Base-by-base conservation (phyloP, 1,284 basidiomycete species). In the Blastosporella zonata region DNA sequence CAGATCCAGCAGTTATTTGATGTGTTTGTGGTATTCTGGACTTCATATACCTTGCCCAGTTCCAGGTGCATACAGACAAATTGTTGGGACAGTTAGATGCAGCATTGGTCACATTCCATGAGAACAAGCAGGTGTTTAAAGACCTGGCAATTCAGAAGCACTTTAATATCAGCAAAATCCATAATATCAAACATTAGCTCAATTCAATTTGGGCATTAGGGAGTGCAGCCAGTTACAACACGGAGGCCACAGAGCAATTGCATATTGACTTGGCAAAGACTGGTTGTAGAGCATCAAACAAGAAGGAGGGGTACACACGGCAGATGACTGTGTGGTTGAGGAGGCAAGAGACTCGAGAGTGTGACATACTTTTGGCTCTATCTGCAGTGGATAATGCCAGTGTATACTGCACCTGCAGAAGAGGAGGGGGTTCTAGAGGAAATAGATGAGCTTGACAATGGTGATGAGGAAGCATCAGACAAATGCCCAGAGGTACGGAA, bases 41-140 rank as follows among this genome's bases (percentile, higher is more conserved):
- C 41, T 68, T 68, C 55, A 63, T 64, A 22, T 59, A 62, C 33
- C 61, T 58, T 46, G 47, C 63, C 5, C 53, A 53, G 2, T 54
- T 62, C 20, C 43, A 63, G 20, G 21, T 49, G 0, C 63, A 66
- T 50, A 57, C 59, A 0, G 27, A 51, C n/a, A 36, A 50, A 5
- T 51, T 56, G 3, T 48, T 60, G 12, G 35, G 8, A 2, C 44
- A 45, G 13, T 15, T 58, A 20, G 44, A 53, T 10, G 35, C 28
- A 1, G 50, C 56, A 12, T 49, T 49, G 27, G 22, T 39, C 28
- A 33, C 34, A 5, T 60, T 60, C 21, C 60, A 61, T 40, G 27
- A 23, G 2, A 43, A 61, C 36, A 60, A 60, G 34, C 21, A 59
- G 1, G 27, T 53, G 0, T 57, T 60, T 25, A 15, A 52, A 2